These are phyloP conservation scores for Colletotrichum sp. DNA, from an alignment of 2,329 filamentous ascomycete genomes.

Conservation along the genomic window DNA sequence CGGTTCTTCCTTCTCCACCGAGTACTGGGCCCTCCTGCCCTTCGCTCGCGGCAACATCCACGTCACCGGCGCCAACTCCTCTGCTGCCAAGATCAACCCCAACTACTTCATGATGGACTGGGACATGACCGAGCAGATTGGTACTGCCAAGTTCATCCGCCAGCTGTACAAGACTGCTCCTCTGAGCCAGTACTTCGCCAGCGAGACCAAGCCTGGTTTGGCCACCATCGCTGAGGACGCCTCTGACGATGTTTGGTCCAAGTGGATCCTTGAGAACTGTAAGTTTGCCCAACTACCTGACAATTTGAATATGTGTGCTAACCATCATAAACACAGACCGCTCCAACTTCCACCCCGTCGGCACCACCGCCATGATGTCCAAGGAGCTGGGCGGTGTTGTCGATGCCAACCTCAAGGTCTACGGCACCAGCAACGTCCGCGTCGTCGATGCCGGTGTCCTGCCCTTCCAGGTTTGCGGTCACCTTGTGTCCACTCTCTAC, in stretches of 20 bases:
- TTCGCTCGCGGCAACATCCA: constrained; percentile 47
- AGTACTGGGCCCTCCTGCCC: constrained; percentile 42
- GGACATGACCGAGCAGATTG: constrained; percentile 34
- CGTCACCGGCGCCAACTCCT: constrained; percentile 36
- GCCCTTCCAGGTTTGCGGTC: constrained; percentile 52
- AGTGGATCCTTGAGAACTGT: constrained; percentile 12
- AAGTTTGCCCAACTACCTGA: background rate
- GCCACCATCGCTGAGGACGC: constrained; percentile 31
- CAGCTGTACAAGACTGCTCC: constrained; percentile 35
- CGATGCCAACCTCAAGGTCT: constrained; percentile 49
- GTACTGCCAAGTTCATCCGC: constrained; percentile 31
- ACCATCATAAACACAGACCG: background rate
- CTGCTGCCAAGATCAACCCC: constrained; percentile 39
- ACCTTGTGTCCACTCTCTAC: constrained; percentile 58
- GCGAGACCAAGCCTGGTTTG: constrained; percentile 25
- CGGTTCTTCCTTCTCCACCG: constrained; percentile 36
- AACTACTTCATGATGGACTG: constrained; percentile 39
- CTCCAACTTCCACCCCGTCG: constrained; percentile 49
- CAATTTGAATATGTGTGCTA: background rate
- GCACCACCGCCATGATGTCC: constrained; percentile 57
- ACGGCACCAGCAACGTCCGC: constrained; percentile 53
- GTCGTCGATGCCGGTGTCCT: constrained; percentile 55
- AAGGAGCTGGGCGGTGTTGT: constrained; percentile 55
- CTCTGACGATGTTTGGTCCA: constrained; percentile 24
- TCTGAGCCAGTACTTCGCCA: constrained; percentile 23